A percentile compares a stretch with the other conserved stretches of the same genome.
Conservation (phyloP, 1,284 basidiomycete genomes). For the Vanrija sp. region DNA sequence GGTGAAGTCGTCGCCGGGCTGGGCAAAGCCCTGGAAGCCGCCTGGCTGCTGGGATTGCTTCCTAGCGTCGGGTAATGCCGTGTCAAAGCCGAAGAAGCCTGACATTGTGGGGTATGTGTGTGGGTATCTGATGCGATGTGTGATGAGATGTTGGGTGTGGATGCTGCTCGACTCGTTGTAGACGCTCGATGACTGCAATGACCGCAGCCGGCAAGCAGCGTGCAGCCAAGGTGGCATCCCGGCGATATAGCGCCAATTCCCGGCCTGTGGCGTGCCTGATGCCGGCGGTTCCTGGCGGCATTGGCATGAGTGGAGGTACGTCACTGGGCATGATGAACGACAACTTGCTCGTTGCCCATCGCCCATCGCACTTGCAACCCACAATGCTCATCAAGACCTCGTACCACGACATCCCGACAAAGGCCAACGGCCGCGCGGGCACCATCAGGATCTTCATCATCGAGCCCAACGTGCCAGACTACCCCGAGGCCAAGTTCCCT, state of each 20-base stretch:
- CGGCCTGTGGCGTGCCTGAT: neutral
- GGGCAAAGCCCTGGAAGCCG: conserved; percentile 14
- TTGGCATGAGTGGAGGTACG: neutral
- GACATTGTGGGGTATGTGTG: conserved; percentile 32
- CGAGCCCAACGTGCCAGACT: conserved; percentile 46
- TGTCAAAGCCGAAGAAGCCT: conserved; percentile 49
- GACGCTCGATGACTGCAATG: too few species aligned
- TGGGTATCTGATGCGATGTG: neutral
- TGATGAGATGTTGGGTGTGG: too few species aligned
- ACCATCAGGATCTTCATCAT: conserved; percentile 63
- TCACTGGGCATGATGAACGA: neutral
- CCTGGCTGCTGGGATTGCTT: conserved; percentile 10
- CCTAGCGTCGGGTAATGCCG: conserved; percentile 36
- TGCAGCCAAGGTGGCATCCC: too few species aligned
- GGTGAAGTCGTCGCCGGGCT: conserved; percentile 26
- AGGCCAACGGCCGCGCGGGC: conserved; percentile 57
- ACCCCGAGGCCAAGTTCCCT: conserved; percentile 49
- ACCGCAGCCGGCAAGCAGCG: neutral
- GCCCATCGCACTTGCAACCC: neutral
- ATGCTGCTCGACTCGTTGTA: neutral
- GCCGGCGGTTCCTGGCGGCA: neutral
- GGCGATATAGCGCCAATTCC: too few species aligned
- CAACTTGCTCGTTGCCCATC: too few species aligned
- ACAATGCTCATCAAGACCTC: conserved; percentile 75
- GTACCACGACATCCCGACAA: conserved; percentile 68